Percentiles rank a stretch among this genome's conserved stretches.
These are phyloP conservation scores for Telfairia occidentalis DNA, from an alignment of 331 rosid species.

Conservation along the genomic window DNA sequence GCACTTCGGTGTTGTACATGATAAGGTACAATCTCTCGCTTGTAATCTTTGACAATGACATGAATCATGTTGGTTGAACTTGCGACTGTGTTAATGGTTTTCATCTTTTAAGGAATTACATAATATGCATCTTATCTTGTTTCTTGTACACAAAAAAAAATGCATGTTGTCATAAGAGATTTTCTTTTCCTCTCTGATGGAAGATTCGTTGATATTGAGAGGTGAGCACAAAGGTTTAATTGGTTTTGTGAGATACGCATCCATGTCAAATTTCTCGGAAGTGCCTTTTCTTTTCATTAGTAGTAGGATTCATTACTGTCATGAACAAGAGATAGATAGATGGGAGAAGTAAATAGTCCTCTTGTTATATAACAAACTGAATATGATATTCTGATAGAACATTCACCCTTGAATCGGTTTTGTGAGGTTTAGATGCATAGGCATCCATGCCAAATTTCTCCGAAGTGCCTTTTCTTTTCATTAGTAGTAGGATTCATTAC, in stretches of 20 bases:
- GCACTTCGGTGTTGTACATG: conserved; percentile 81
- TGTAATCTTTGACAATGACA: not conserved
- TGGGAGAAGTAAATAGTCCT: not conserved
- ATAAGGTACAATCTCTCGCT: conserved; percentile 46
- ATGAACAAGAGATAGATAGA: not conserved
- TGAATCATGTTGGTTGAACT: not conserved
- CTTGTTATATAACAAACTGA: not conserved
- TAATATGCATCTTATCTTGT: not conserved
- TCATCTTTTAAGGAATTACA: not conserved
- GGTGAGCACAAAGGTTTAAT: not conserved
- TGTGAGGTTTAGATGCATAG: too few species aligned
- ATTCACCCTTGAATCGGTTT: too few species aligned
- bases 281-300: not conserved
- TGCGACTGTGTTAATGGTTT: not conserved
- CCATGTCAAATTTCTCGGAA: not conserved
- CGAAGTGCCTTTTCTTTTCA: not conserved
- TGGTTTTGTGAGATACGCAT: not conserved
- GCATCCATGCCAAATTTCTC: not conserved
- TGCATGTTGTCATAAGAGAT: not conserved
- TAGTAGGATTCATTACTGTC: not conserved
- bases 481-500: not conserved
- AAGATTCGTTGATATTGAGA: not conserved
- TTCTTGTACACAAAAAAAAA: too few species aligned
- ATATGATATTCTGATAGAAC: too few species aligned
- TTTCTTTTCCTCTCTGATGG: not conserved